Evolutionary conservation across 345 rosid species (phyloP), one percentile per base, ranked within the genome.

Genomic region (Citrus sp.): DNA sequence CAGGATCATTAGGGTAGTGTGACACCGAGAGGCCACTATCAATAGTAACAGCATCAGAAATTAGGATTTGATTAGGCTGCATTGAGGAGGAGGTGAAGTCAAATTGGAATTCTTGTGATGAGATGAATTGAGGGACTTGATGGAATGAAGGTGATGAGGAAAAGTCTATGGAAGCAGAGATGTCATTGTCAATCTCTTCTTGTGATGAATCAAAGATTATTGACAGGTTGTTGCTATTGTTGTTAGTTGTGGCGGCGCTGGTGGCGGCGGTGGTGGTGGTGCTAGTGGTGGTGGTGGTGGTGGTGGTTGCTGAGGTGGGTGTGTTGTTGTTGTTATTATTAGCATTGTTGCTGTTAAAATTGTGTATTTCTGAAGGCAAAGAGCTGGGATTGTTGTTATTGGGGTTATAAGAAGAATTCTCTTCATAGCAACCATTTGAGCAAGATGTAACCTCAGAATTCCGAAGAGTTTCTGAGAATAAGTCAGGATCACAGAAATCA

Each of bases 131-230:
- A 70, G 92, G 87, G 38, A 88, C 82, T 30, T 54, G 89, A 77
- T 46, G 51, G 79, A 90, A 88, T 0, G 82, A 63, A 74, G 91
- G 88, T 46, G 97, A 86, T 5, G 96, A 82, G 62, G 97, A 92
- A 71, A 94, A 96, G 76, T 94, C 92, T 19, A 88, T 94, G 25
- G 97, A 92, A 76, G 92, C 93, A 2, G 97, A 90, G 72, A 96
- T 90, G 34, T 90, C 93, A 64, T 92, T 92, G 18, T 90, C 92
- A 6, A 92, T 88, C 40, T 94, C 95, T 58, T 90, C 97, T 3
- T 81, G 86, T 4, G 92, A 84, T 4, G 92, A 84, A 67, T 91
- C 92, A 42, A 90, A 91, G 79, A 92, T 79, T 5, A 80, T 75
- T 19, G 93, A 87, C 14, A 87, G 78, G 68, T 83, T 89, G 73